Base-by-base conservation (phyloP, 2,329 filamentous ascomycete species). In the Tolypocladium guangdongense region DNA sequence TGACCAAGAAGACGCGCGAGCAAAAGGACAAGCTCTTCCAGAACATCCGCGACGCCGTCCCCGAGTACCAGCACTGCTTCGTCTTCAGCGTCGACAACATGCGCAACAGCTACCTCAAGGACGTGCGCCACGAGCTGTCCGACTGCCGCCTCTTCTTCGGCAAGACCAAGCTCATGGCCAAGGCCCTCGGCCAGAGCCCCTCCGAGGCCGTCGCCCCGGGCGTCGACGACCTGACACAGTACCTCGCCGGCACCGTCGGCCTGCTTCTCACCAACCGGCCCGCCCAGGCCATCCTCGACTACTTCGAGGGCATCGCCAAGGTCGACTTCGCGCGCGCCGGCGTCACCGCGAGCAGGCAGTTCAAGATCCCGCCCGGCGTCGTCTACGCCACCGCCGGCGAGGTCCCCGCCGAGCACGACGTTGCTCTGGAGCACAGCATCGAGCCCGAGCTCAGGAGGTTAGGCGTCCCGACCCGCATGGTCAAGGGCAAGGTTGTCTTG, bases 81-180 rank as follows among this genome's bases (percentile, higher is more conserved):
- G 88, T 96, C 68, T 95, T 99, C 71, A 81, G 82, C 65, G 86
- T 99, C 62, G 88, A 95, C 68, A 96, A 97, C 77, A 96, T 96
- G 90, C 90, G 93, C 70, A 99, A 99, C 76, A 95, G 86, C 63
- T 91, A 96, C 72, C 76, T 97, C 65, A 96, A 96, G 76, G 84
- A 90, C 64, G 88, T 97, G 62, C 85, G 92, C 62, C 81, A 84
- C 60, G 87, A 96, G 64, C 84, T 96, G 62, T 78, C 78, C 50
- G 90, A 96, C 74, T 50, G 49, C 63, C 93, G 91, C 63, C 77
- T 99, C 69, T 97, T 97, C 83, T 97, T 96, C 73, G 93, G 92
- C 74, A 99, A 97, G 78, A 97, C 92, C 56, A 97, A 97, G 75
- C 91, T 99, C 71, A 97, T 97, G 90, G 85, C 88, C 63, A 92